These are phyloP conservation scores for Crassisporium funariophilum DNA, from an alignment of 768 basidiomycete species.

Conservation along the genomic window DNA sequence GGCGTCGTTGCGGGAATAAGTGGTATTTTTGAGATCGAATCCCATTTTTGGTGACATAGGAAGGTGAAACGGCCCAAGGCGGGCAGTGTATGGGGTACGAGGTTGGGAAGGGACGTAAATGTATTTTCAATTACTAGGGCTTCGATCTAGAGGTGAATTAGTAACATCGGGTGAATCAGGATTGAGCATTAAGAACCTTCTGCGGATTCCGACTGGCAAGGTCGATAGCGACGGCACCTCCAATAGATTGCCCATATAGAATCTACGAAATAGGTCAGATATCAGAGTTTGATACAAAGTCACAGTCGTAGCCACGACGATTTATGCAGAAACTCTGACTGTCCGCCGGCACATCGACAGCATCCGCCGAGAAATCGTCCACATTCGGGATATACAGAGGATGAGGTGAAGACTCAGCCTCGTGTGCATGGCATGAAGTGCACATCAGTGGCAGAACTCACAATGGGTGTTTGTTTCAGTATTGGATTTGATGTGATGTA, in stretches of 20 bases:
- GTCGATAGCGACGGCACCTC: slow-evolving; percentile 91
- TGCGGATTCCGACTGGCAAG: slow-evolving; percentile 77
- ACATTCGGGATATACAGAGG: too few relatives aligned
- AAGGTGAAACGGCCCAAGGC: slow-evolving; percentile 71
- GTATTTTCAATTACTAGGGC: slow-evolving; percentile 93
- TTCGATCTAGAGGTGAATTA: slow-evolving; percentile 49
- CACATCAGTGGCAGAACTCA: slow-evolving; percentile 38
- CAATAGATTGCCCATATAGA: slow-evolving; percentile 85
- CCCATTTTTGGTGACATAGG: slow-evolving; percentile 88
- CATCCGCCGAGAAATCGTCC: too few relatives aligned
- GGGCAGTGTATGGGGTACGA: slow-evolving; percentile 83
- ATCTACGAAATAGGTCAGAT: slow-evolving; percentile 42
- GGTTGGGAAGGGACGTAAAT: slow-evolving; percentile 79
- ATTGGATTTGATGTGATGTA: slow-evolving; percentile 65
- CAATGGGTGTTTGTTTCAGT: slow-evolving; percentile 68
- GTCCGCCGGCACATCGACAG: too few relatives aligned
- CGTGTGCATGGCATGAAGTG: too few relatives aligned
- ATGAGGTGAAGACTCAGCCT: too few relatives aligned
- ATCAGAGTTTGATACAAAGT: too few relatives aligned
- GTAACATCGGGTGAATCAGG: background rate
- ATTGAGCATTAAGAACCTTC: slow-evolving; percentile 45
- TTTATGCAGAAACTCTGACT: too few relatives aligned
- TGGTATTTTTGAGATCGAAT: slow-evolving; percentile 67
- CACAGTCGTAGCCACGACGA: too few relatives aligned
- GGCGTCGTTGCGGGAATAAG: slow-evolving; percentile 66